Conservation (phyloP, 1,284 basidiomycete genomes). For the Boletus semigastroideus region DNA sequence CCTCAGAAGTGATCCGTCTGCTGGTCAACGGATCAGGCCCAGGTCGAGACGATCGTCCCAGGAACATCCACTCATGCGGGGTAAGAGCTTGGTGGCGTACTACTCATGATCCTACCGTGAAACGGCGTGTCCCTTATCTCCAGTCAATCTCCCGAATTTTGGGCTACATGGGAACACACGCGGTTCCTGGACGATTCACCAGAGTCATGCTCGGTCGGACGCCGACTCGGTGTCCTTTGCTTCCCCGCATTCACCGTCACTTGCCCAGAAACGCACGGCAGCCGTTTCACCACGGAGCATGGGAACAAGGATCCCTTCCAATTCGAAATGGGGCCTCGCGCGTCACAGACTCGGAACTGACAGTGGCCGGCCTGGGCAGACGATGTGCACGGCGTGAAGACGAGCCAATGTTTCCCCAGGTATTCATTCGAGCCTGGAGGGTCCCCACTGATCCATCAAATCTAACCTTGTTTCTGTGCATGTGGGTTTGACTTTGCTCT, state of each 20-base stretch:
- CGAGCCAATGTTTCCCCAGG: constrained; percentile 44
- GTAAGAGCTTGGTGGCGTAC: constrained; percentile 12
- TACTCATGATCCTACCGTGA: background rate
- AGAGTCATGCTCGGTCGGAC: background rate
- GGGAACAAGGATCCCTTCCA: constrained; percentile 34
- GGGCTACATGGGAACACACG: background rate
- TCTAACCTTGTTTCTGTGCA: constrained; percentile 16
- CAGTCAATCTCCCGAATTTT: constrained; percentile 16
- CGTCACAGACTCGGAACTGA: constrained; percentile 26
- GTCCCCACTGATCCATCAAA: constrained; percentile 9
- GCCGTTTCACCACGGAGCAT: background rate
- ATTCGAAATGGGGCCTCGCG: constrained; percentile 48
- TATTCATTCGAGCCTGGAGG: constrained; percentile 2
- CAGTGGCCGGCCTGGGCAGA: constrained; percentile 30
- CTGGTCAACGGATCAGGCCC: background rate
- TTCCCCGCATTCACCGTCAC: background rate
- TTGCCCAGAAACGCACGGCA: constrained; percentile 5
- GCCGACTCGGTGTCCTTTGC: background rate
- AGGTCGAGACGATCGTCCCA: constrained; percentile 2
- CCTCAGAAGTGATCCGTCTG: background rate
- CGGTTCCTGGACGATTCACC: background rate
- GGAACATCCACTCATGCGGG: background rate
- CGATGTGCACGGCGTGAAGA: constrained; percentile 40
- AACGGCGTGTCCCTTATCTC: constrained; percentile 6
- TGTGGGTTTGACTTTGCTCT: constrained; percentile 21